Conservation (phyloP, 768 basidiomycete genomes). For the Lactarius indigo region DNA sequence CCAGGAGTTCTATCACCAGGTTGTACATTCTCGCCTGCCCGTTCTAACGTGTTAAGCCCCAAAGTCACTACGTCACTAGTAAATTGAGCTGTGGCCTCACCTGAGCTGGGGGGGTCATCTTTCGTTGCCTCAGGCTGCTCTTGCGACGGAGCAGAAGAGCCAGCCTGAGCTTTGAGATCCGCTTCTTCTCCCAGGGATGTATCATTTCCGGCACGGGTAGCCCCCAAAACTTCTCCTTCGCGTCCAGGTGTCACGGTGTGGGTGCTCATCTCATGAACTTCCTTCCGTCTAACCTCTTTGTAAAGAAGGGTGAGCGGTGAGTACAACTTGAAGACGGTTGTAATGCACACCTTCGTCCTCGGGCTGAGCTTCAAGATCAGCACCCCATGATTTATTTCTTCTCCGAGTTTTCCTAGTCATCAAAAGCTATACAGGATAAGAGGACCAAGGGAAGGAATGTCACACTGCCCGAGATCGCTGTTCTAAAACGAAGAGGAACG, state of each 20-base stretch:
- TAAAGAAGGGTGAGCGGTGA: neutral
- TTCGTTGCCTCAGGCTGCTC: no score
- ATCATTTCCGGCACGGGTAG: neutral
- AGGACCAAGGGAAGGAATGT: no score
- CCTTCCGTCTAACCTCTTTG: neutral
- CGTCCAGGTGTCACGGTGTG: neutral
- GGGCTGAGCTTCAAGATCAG: no score
- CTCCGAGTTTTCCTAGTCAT: no score
- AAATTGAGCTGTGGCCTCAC: neutral
- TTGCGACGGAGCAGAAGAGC: no score
- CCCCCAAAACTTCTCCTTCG: neutral
- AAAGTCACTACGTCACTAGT: neutral
- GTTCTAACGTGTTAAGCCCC: neutral
- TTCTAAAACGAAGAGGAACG: no score
- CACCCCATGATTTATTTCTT: no score
- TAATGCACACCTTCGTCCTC: no score
- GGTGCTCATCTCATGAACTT: neutral
- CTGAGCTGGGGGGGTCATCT: neutral
- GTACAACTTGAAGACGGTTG: neutral
- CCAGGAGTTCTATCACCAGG: neutral
- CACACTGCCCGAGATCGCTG: no score
- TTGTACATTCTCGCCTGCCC: neutral
- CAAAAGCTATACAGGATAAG: no score
- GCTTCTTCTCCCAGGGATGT: no score
- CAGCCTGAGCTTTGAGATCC: no score